These are phyloP conservation scores for Mycosphaerelloides madeirae DNA, from an alignment of 2,329 filamentous ascomycete genomes.

Conservation along the genomic window DNA sequence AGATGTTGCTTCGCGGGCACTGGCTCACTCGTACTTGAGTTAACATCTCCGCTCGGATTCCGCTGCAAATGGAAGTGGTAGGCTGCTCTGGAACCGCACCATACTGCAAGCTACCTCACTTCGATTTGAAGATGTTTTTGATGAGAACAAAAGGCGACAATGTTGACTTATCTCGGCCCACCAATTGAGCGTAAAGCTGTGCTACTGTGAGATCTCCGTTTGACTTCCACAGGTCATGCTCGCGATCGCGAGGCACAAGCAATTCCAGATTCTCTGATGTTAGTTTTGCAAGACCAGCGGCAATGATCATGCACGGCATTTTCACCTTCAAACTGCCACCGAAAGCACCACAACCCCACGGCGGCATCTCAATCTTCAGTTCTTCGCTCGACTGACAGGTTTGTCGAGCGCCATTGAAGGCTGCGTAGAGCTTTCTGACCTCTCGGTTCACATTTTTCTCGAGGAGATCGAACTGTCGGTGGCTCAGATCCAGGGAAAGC, in stretches of 20 bases:
- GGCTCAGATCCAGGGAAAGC: background rate
- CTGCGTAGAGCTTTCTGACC: constrained; percentile 7
- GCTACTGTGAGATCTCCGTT: background rate
- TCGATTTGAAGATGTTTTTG: background rate
- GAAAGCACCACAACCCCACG: constrained; percentile 12
- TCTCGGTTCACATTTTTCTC: constrained; percentile 7
- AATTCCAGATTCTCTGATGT: constrained; percentile 4
- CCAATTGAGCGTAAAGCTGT: background rate
- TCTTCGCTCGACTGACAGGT: background rate
- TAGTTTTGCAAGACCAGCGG: constrained; percentile 9
- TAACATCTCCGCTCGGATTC: no score
- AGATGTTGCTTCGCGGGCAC: no score
- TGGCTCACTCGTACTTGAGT: no score
- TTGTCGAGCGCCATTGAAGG: constrained; percentile 5
- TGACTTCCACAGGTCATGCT: background rate
- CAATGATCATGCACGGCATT: constrained; percentile 13
- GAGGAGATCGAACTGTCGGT: background rate
- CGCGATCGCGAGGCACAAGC: constrained; percentile 4
- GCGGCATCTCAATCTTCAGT: constrained; percentile 8
- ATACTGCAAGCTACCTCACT: no score
- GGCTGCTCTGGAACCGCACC: no score
- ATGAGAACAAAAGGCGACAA: background rate
- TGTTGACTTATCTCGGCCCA: background rate
- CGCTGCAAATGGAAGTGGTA: no score
- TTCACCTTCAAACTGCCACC: constrained; percentile 9